A percentile compares a stretch with the other conserved stretches of the same genome.
Conservation (phyloP, 805 yeast genomes). For the Candida verbasci region DNA sequence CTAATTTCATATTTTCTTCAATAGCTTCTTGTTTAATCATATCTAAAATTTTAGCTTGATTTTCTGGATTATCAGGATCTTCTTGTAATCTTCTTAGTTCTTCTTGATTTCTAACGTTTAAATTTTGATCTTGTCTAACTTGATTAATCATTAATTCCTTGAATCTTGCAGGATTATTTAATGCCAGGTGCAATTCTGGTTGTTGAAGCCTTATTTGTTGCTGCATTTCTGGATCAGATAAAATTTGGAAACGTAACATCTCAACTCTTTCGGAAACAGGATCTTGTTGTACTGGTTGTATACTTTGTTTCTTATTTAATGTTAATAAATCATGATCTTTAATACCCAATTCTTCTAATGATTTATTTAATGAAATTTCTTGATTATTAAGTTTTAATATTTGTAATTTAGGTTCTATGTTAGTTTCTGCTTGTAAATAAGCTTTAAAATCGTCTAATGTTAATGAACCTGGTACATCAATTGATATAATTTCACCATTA, state of each 20-base stretch:
- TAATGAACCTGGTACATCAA: constrained; percentile 67
- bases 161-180: constrained; percentile 49
- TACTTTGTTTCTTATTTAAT: constrained; percentile 16
- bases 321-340: constrained; percentile 59
- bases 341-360: constrained; percentile 46
- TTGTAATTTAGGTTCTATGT: constrained; percentile 44
- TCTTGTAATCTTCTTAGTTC: constrained; percentile 52
- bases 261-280: constrained; percentile 37
- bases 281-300: constrained; percentile 9
- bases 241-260: constrained; percentile 43
- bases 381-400: constrained; percentile 46
- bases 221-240: constrained; percentile 37
- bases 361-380: constrained; percentile 16
- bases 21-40: constrained; percentile 66
- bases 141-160: constrained; percentile 33
- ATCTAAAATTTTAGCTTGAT: constrained; percentile 62
- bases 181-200: constrained; percentile 45
- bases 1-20: constrained; percentile 74
- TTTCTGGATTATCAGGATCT: constrained; percentile 69
- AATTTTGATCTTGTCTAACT: constrained; percentile 17
- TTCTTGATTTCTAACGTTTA: constrained; percentile 17
- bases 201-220: constrained; percentile 31
- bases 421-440: constrained; percentile 66
- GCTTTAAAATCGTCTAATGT: constrained; percentile 66
- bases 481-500: constrained; percentile 25